Conservation (phyloP, 169 alveolate species). For the Eimeria acervulina region DNA sequence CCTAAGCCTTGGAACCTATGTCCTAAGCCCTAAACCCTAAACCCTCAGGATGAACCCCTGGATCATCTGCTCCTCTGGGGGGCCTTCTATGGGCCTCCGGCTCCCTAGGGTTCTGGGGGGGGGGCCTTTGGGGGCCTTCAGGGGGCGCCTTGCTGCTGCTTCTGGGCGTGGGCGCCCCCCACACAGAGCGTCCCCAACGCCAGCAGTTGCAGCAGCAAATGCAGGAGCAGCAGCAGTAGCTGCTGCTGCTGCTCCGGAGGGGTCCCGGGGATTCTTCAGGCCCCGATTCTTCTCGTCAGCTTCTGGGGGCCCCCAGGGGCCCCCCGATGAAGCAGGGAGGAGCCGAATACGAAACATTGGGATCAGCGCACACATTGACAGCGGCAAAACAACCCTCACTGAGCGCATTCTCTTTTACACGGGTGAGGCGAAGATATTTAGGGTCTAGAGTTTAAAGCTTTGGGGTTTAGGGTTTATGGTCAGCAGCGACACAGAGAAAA, state of each 20-base stretch:
- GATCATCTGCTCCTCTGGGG: neutral
- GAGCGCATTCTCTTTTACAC: constrained; percentile 96
- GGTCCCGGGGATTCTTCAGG: neutral
- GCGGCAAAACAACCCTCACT: constrained; percentile 98
- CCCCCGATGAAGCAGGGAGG: neutral
- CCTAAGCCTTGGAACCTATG: neutral
- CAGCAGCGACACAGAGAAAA: neutral
- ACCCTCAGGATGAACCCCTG: constrained; percentile 19
- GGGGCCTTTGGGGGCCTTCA: neutral
- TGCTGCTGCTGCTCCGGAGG: neutral
- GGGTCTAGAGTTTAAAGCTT: neutral
- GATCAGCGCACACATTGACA: constrained; percentile 98
- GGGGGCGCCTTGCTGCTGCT: neutral
- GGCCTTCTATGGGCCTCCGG: neutral
- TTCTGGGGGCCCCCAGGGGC: neutral
- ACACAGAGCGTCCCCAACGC: neutral
- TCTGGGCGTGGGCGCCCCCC: neutral
- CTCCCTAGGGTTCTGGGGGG: neutral
- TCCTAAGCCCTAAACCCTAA: neutral
- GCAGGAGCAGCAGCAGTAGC: neutral
- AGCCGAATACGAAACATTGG: constrained; percentile 95
- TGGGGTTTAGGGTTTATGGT: neutral
- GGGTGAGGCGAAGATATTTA: constrained; percentile 43
- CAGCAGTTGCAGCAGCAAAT: neutral
- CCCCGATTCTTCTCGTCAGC: constrained; percentile 1